Percentiles rank a stretch among this genome's conserved stretches.
These are phyloP conservation scores for Porphyridium purpureum DNA, from an alignment of 23 red algal genomes.

Conservation along the genomic window DNA sequence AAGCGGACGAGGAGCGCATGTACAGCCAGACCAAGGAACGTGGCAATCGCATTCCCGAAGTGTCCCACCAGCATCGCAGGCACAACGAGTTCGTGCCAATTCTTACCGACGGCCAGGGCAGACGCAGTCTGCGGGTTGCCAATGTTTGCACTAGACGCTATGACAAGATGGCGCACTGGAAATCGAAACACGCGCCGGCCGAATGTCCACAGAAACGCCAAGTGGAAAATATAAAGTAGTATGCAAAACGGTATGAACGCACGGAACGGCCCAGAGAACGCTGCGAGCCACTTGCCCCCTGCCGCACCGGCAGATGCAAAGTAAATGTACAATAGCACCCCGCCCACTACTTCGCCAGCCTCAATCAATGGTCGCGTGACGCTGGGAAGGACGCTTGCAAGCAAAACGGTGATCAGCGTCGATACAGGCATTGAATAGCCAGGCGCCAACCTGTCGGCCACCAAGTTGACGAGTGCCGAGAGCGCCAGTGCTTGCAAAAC, in stretches of 20 bases:
- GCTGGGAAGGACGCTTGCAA: background rate
- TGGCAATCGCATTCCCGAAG: conserved; percentile 6
- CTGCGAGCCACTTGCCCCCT: background rate
- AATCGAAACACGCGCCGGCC: background rate
- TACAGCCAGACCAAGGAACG: conserved; percentile 8
- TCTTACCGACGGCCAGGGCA: conserved; percentile 1
- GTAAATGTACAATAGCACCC: background rate
- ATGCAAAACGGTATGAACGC: background rate
- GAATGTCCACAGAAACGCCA: background rate
- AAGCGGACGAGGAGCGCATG: no score
- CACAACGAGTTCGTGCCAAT: conserved; percentile 1
- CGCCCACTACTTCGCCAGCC: conserved; percentile 1
- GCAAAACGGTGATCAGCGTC: background rate
- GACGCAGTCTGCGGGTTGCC: conserved; percentile 4
- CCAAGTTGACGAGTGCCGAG: background rate
- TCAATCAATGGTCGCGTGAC: background rate
- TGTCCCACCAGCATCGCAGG: conserved; percentile 5
- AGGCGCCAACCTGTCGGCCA: background rate
- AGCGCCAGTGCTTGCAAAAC: background rate
- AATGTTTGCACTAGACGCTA: conserved; percentile 10
- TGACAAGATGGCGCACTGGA: background rate
- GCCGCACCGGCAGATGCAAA: conserved; percentile 6
- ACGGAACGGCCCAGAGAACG: background rate
- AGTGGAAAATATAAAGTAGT: background rate
- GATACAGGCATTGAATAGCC: background rate